Percentiles rank a stretch among this genome's conserved stretches.
phyloP scores from a whole-genome alignment of 2,329 filamentous ascomycete species.

The Trichoderma asperellum region DNA sequence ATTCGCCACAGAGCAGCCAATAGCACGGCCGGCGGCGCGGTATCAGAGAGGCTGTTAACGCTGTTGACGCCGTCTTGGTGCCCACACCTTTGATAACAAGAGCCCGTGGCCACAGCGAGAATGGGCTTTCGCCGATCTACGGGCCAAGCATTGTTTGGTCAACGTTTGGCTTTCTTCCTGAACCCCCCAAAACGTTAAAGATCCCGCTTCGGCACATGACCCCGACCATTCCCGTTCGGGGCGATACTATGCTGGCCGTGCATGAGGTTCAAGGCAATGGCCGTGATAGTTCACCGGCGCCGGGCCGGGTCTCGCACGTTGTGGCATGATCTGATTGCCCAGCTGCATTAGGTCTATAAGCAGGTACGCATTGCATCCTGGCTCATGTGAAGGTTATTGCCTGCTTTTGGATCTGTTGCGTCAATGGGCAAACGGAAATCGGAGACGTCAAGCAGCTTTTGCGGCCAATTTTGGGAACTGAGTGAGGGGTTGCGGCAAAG shows the following conservation, averaged over 20 bases:
- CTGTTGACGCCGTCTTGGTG: not conserved
- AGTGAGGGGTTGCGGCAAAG: not conserved
- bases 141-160: not conserved
- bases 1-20: not conserved
- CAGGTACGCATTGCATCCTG: not conserved
- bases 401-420: not conserved
- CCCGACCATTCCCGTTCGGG: slow-evolving; percentile 3
- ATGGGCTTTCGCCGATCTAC: not conserved
- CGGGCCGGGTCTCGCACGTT: not conserved
- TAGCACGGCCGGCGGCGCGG: not conserved
- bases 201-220: slow-evolving; percentile 16
- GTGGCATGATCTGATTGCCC: not conserved
- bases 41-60: not conserved
- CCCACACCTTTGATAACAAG: not conserved
- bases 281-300: not conserved
- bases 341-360: not conserved
- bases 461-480: not conserved
- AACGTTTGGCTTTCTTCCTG: not conserved
- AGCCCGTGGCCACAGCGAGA: not conserved
- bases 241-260: slow-evolving; percentile 19
- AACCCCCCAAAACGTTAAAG: not conserved
- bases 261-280: slow-evolving; percentile 23
- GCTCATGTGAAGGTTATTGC: slow-evolving; percentile 9
- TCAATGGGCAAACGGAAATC: not conserved
- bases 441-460: not conserved